Percentiles rank a stretch among this genome's conserved stretches.
Conservation (phyloP, 176 grass and related monocot genomes). For the Aegilops sharonensis region DNA sequence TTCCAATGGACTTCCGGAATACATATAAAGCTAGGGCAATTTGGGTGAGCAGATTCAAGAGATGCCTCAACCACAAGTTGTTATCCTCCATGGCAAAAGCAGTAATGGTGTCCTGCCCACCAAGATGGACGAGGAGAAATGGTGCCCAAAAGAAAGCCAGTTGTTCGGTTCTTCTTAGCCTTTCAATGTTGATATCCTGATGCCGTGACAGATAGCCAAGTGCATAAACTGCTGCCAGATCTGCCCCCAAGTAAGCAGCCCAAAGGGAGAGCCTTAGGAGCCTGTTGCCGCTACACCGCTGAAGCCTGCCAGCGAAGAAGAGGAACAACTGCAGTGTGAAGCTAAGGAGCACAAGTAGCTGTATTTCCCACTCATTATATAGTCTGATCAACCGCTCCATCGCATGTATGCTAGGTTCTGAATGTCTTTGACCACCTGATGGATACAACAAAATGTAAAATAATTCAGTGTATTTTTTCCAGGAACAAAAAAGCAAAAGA, state of each 20-base stretch:
- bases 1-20: neutral
- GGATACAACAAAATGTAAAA: too few species aligned
- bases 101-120: neutral
- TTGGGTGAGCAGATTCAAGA: neutral
- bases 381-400: too few species aligned
- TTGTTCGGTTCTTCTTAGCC: neutral
- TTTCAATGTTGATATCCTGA: neutral
- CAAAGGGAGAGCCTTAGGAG: neutral
- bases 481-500: too few species aligned
- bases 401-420: too few species aligned
- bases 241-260: too few species aligned
- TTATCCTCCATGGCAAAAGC: neutral
- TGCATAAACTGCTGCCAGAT: too few species aligned
- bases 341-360: neutral
- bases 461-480: too few species aligned
- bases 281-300: neutral
- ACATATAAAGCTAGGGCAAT: neutral
- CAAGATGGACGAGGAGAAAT: too few species aligned
- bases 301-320: neutral
- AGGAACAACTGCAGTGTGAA: neutral
- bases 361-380: neutral
- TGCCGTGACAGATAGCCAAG: neutral
- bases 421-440: too few species aligned
- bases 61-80: neutral
- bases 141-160: neutral